These are phyloP conservation scores for Globisporangium echinulatum DNA, from an alignment of 352 stramenopile species.

Conservation along the genomic window DNA sequence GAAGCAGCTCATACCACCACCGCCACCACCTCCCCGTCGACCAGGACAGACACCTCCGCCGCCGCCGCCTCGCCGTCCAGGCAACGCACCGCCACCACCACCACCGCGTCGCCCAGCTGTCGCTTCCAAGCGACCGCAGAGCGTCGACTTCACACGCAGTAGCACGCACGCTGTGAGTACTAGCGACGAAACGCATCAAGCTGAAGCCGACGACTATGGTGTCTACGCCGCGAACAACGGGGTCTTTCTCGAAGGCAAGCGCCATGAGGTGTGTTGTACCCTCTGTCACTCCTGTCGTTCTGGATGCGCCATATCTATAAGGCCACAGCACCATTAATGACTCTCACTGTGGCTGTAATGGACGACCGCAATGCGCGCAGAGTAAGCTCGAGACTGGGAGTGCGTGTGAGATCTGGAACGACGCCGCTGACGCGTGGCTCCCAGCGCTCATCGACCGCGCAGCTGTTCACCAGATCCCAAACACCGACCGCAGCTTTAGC, in stretches of 20 bases:
- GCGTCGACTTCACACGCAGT: not conserved
- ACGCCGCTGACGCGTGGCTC: constrained; percentile 69
- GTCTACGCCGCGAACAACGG: constrained; percentile 58
- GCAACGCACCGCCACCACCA: constrained; percentile 6
- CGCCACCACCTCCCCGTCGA: constrained; percentile 27
- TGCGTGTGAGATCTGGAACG: constrained; percentile 77
- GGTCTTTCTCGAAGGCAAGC: constrained; percentile 81
- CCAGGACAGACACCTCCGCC: not conserved
- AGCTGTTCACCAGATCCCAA: constrained; percentile 50
- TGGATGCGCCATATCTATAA: no score
- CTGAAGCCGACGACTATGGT: constrained; percentile 55
- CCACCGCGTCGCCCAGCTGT: constrained; percentile 16
- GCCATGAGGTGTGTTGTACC: constrained; percentile 33
- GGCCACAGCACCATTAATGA: no score
- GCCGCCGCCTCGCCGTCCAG: constrained; percentile 13
- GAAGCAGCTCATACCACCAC: constrained; percentile 7
- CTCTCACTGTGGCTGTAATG: not conserved
- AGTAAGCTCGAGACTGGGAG: constrained; percentile 57
- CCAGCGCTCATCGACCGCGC: constrained; percentile 65
- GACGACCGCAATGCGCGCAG: constrained; percentile 2
- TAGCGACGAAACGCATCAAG: constrained; percentile 18
- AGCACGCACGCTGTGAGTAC: constrained; percentile 8
- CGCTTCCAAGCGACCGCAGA: not conserved
- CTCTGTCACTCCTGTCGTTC: no score
- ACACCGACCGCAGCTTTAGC: constrained; percentile 57